Percentiles rank a stretch among this genome's conserved stretches.
These are phyloP conservation scores for Pleodorina starrii DNA, from an alignment of 139 green algal species.

Conservation along the genomic window DNA sequence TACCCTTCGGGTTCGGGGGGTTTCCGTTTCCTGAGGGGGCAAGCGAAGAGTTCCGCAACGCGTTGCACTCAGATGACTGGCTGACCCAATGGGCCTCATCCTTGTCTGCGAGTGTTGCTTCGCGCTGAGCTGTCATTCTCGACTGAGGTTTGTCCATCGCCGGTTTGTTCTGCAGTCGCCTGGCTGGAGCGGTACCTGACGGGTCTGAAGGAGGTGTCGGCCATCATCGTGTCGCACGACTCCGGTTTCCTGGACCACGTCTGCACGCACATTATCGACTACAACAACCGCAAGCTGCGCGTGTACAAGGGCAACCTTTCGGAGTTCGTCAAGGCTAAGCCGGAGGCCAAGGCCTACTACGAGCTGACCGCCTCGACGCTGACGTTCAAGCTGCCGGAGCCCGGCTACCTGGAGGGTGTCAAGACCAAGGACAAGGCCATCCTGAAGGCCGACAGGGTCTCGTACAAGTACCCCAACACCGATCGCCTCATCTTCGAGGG, in stretches of 20 bases:
- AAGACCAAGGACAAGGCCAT: conserved; percentile 97
- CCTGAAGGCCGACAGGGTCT: conserved; percentile 88
- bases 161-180: conserved; percentile 57
- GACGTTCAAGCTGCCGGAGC: conserved; percentile 90
- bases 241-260: conserved; percentile 91
- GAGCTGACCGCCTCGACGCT: conserved; percentile 70
- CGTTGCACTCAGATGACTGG: too few species aligned
- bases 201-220: conserved; percentile 68
- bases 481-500: conserved; percentile 75
- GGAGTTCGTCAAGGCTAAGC: conserved; percentile 89
- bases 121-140: too few species aligned
- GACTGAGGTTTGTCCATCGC: too few species aligned
- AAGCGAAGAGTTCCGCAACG: too few species aligned
- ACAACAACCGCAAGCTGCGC: conserved; percentile 90
- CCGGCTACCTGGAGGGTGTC: conserved; percentile 94
- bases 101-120: too few species aligned
- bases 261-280: conserved; percentile 93
- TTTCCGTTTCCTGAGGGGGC: too few species aligned
- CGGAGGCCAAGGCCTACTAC: conserved; percentile 92
- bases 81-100: too few species aligned
- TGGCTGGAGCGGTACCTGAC: conserved; percentile 89
- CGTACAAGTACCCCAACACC: conserved; percentile 88
- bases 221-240: conserved; percentile 93
- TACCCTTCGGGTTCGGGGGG: too few species aligned
- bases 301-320: conserved; percentile 92